Conservation (phyloP, 2,329 filamentous ascomycete species). For the Zasmidium citrigriseum region DNA sequence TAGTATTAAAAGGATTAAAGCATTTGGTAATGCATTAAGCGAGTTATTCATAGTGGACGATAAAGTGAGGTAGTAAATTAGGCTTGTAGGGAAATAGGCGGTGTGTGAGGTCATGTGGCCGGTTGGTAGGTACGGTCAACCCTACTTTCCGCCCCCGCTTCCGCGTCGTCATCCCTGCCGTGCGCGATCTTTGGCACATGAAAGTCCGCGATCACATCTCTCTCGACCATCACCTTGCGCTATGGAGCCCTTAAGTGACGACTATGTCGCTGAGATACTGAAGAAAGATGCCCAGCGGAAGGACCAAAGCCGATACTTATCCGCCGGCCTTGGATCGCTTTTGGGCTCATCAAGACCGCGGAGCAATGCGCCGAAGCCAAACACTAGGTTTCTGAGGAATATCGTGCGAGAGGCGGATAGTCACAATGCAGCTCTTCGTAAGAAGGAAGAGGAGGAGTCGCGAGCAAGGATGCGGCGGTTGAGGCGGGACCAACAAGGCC, state of each 20-base stretch:
- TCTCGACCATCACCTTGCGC: background rate
- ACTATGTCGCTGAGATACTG: conserved; percentile 78
- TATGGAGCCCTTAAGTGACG: conserved; percentile 58
- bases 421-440: conserved; percentile 84
- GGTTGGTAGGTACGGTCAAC: too few species aligned
- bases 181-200: background rate
- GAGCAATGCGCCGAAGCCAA: conserved; percentile 71
- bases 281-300: conserved; percentile 74
- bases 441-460: conserved; percentile 80
- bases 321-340: conserved; percentile 12
- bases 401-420: conserved; percentile 85
- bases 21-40: too few species aligned
- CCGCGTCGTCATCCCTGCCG: background rate
- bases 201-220: background rate
- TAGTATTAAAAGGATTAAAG: too few species aligned
- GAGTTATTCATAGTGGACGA: too few species aligned
- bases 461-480: conserved; percentile 67
- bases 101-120: too few species aligned
- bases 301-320: conserved; percentile 18
- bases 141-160: background rate
- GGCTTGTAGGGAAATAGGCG: too few species aligned
- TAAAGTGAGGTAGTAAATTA: too few species aligned
- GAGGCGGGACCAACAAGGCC: conserved; percentile 12
- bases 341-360: conserved; percentile 11
- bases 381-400: conserved; percentile 84